Evolutionary conservation across 129 eudicot genomes (phyloP).

Genomic region (Ambrosia artemisiifolia): DNA sequence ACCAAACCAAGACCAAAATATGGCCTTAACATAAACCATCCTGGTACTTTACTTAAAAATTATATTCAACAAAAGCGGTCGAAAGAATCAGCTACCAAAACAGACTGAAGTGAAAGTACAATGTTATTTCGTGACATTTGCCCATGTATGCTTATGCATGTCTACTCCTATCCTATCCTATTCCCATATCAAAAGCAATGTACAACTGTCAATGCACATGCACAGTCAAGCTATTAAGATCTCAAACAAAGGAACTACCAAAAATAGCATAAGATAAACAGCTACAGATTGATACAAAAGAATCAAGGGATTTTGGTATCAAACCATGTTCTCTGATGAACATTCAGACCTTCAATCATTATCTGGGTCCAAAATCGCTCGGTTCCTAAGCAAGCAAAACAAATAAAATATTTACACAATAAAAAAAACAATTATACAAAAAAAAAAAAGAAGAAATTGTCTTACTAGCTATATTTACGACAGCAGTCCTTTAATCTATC

Average conservation of each 20-base stretch:
- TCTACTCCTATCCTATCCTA: not conserved
- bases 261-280: conserved; percentile 8
- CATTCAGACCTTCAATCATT: conserved; percentile 6
- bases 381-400: not conserved
- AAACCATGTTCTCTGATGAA: conserved; percentile 13
- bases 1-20: too few species aligned
- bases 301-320: conserved; percentile 3
- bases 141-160: not conserved
- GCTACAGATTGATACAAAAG: not conserved
- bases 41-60: too few species aligned
- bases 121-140: too few species aligned
- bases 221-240: conserved; percentile 15
- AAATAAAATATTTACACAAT: not conserved
- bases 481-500: conserved; percentile 64
- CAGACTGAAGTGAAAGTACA: too few species aligned
- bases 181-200: not conserved
- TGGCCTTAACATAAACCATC: too few species aligned
- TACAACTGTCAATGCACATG: conserved; percentile 6
- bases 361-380: not conserved
- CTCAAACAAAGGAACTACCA: not conserved
- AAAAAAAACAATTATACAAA: not conserved
- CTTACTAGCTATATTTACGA: conserved; percentile 42
- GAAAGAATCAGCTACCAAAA: too few species aligned
- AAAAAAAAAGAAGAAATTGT: not conserved
- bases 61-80: too few species aligned